phyloP scores from a whole-genome alignment of 1,139 yeast genomes.

The Magnusiomyces sp. region DNA sequence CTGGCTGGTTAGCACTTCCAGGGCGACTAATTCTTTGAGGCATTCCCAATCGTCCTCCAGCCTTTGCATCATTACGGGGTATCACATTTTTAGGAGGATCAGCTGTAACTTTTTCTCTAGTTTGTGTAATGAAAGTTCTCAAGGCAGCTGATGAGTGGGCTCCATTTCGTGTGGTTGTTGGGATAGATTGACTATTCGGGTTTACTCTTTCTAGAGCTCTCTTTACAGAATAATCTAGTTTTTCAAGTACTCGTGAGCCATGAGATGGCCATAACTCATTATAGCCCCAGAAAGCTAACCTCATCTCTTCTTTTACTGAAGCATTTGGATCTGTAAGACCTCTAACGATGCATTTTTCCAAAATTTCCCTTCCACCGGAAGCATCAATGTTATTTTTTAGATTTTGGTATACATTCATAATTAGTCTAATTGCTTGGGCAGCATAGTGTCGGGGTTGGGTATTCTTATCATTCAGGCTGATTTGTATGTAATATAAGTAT shows the following conservation, averaged over 20 bases:
- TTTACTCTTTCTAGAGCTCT: conserved; percentile 48
- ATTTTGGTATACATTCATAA: conserved; percentile 33
- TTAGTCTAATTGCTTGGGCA: conserved; percentile 60
- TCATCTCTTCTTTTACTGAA: conserved; percentile 65
- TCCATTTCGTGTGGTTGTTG: background rate
- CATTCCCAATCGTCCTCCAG: background rate
- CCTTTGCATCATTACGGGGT: background rate
- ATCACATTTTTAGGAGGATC: background rate
- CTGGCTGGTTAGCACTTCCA: background rate
- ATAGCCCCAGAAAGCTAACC: conserved; percentile 67
- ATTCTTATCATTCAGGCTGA: conserved; percentile 58
- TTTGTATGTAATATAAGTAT: conserved; percentile 43
- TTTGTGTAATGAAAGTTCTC: background rate
- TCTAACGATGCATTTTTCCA: conserved; percentile 47
- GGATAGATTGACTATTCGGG: conserved; percentile 12
- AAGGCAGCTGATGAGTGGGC: background rate
- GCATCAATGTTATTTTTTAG: conserved; percentile 30
- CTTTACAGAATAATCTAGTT: conserved; percentile 42
- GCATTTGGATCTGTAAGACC: conserved; percentile 78
- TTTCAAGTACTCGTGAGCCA: conserved; percentile 33
- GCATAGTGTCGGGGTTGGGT: conserved; percentile 62
- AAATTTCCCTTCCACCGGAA: conserved; percentile 37
- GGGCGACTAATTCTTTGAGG: background rate
- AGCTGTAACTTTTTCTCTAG: background rate
- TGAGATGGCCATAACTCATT: conserved; percentile 40